A percentile compares a stretch with the other conserved stretches of the same genome.
phyloP scores from a whole-genome alignment of 345 rosid genomes.

The Arabidopsis suecica region DNA sequence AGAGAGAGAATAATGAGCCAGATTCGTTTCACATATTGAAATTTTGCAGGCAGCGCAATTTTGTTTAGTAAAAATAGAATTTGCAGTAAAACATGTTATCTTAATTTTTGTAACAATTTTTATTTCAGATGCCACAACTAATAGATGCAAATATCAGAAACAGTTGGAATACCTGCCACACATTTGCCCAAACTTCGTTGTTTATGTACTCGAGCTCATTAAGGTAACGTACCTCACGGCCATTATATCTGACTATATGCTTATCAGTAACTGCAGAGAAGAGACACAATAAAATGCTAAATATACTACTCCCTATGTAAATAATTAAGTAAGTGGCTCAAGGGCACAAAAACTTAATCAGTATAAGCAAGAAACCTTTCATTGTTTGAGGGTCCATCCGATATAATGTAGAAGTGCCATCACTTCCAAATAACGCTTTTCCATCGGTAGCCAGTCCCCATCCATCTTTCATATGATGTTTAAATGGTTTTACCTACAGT shows the following conservation, averaged over 20 bases:
- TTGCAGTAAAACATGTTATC: background rate
- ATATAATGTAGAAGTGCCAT: slow-evolving; percentile 87
- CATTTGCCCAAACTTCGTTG: slow-evolving; percentile 95
- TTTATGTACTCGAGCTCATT: slow-evolving; percentile 90
- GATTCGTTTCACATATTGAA: slow-evolving; percentile 15
- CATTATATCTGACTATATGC: slow-evolving; percentile 60
- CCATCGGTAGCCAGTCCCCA: slow-evolving; percentile 99
- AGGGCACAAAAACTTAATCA: slow-evolving; percentile 7
- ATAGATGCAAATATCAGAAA: slow-evolving; percentile 3
- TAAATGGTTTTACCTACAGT: slow-evolving; percentile 69
- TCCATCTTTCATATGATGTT: slow-evolving; percentile 90
- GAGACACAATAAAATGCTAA: background rate
- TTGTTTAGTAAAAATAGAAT: background rate
- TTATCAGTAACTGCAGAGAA: slow-evolving; percentile 61
- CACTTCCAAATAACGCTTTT: slow-evolving; percentile 78
- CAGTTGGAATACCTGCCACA: slow-evolving; percentile 71
- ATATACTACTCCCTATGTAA: background rate
- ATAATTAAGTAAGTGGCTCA: slow-evolving; percentile 3
- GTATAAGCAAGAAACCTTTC: slow-evolving; percentile 56
- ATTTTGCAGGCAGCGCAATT: background rate
- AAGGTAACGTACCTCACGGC: slow-evolving; percentile 65
- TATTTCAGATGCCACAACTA: background rate
- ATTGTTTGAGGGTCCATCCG: slow-evolving; percentile 71
- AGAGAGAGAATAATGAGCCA: background rate
- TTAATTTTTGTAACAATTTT: background rate